Conservation (phyloP, 2,329 filamentous ascomycete species). For the Fusarium sp. region DNA sequence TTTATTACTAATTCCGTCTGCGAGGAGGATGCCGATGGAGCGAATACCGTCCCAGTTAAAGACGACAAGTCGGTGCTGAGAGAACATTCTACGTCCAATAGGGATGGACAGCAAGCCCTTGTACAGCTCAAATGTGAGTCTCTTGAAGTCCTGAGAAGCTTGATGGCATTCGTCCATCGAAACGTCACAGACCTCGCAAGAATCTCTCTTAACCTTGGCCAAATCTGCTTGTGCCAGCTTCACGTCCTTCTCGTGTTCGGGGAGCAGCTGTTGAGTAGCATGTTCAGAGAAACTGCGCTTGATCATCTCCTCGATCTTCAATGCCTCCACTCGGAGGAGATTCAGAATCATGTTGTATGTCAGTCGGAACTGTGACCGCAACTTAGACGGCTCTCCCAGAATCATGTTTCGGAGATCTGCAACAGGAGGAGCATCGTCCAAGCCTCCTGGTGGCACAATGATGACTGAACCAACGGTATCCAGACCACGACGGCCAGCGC, state of each 20-base stretch:
- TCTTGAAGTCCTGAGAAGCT: conserved; percentile 80
- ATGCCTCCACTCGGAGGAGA: conserved; percentile 88
- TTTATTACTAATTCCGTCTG: conserved; percentile 75
- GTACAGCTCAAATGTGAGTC: conserved; percentile 83
- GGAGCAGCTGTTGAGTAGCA: conserved; percentile 90
- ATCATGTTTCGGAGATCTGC: conserved; percentile 91
- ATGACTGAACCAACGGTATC: conserved; percentile 95
- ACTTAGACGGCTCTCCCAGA: conserved; percentile 90
- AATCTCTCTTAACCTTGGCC: conserved; percentile 85
- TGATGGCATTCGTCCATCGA: conserved; percentile 84
- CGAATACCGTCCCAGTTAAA: conserved; percentile 86
- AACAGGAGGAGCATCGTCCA: conserved; percentile 88
- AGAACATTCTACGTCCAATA: conserved; percentile 81
- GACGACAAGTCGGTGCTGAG: conserved; percentile 77
- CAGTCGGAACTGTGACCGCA: conserved; percentile 93
- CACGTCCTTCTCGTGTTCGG: conserved; percentile 95
- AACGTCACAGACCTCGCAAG: conserved; percentile 81
- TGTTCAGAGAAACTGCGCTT: conserved; percentile 99
- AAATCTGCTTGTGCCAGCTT: conserved; percentile 91
- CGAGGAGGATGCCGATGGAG: conserved; percentile 80
- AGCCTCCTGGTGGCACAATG: conserved; percentile 80
- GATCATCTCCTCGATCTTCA: conserved; percentile 99
- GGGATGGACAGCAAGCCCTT: conserved; percentile 79
- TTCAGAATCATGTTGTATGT: conserved; percentile 99
- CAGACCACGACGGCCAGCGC: conserved; percentile 90